These are phyloP conservation scores for Schizochytrium sp. DNA, from an alignment of 108 stramenopile species.

Conservation along the genomic window DNA sequence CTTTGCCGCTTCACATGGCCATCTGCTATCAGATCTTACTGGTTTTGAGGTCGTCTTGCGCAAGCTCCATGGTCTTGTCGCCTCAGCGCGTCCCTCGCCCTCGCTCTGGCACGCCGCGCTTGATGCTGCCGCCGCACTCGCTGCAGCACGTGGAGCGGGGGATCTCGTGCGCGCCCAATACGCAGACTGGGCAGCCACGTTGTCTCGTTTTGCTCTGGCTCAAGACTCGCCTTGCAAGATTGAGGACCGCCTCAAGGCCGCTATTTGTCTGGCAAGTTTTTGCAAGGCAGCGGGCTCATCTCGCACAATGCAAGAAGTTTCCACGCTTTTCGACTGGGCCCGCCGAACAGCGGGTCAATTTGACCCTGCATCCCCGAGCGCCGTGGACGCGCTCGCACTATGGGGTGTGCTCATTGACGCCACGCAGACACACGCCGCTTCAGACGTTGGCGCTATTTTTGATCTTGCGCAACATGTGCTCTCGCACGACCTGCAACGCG, in stretches of 20 bases:
- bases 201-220: neutral
- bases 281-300: neutral
- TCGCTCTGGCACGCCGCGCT: neutral
- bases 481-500: no score
- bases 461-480: no score
- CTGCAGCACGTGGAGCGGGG: neutral
- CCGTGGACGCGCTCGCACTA: no score
- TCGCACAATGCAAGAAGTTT: neutral
- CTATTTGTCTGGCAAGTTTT: neutral
- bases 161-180: neutral
- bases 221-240: neutral
- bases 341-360: no score
- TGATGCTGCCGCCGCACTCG: neutral
- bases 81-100: neutral
- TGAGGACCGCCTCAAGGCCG: neutral
- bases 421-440: no score
- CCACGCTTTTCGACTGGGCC: neutral
- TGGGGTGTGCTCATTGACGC: no score
- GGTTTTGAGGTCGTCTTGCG: neutral
- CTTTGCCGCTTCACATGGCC: neutral
- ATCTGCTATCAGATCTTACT: neutral
- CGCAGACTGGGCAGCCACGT: neutral
- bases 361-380: no score
- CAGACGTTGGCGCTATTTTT: no score
- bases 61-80: neutral